Conservation (phyloP, 140 eudicot species). For the Erigeron philadelphicus region DNA sequence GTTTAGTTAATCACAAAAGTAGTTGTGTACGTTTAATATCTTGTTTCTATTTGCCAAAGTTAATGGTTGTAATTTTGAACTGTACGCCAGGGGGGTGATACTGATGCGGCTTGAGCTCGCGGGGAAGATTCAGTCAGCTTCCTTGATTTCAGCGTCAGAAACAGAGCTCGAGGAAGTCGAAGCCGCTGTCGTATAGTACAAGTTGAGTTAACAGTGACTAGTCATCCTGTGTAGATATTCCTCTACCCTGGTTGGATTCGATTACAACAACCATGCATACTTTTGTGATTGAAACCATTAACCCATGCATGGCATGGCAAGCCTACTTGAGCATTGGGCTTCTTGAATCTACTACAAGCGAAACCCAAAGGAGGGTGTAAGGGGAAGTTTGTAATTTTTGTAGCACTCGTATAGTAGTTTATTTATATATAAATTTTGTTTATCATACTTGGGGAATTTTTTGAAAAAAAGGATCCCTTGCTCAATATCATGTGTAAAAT, state of each 20-base stretch:
- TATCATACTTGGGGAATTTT: slow-evolving; percentile 2
- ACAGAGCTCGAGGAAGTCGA: slow-evolving; percentile 49
- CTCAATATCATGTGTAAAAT: slow-evolving; percentile 10
- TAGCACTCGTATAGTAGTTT: background rate
- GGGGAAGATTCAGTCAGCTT: slow-evolving; percentile 92
- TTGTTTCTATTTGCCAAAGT: background rate
- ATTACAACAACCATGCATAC: background rate
- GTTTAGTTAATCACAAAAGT: too few relatives aligned
- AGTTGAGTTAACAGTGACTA: slow-evolving; percentile 6
- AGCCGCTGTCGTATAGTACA: slow-evolving; percentile 27
- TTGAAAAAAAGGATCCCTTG: background rate
- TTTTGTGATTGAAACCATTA: background rate
- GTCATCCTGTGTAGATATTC: slow-evolving; percentile 14
- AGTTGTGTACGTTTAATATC: background rate
- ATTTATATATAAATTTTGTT: background rate
- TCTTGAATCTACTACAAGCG: slow-evolving; percentile 12
- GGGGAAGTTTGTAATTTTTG: background rate
- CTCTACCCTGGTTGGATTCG: slow-evolving; percentile 10
- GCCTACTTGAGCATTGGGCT: slow-evolving; percentile 17
- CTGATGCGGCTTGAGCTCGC: slow-evolving; percentile 91
- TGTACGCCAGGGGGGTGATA: slow-evolving; percentile 68
- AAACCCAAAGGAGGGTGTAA: background rate
- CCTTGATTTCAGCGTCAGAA: slow-evolving; percentile 72
- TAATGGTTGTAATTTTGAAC: background rate
- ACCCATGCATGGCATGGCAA: slow-evolving; percentile 13